Conservation (phyloP, 2,329 filamentous ascomycete genomes). For the Fusarium bulbicola region DNA sequence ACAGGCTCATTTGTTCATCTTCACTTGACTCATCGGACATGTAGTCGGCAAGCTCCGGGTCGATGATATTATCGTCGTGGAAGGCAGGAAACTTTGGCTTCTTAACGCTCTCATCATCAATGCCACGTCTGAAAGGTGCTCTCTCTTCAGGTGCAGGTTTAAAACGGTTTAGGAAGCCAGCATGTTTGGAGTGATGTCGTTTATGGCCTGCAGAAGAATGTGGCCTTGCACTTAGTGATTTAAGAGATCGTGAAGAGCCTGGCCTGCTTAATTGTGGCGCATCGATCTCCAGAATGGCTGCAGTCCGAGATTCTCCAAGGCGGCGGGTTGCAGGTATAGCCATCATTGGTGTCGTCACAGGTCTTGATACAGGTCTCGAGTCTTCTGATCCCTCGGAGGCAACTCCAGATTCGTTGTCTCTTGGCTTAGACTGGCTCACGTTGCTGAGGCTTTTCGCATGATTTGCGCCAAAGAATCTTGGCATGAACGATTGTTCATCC, state of each 20-base stretch:
- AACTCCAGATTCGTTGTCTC: conserved; percentile 52
- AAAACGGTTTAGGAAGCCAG: conserved; percentile 79
- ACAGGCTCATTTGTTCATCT: conserved; percentile 89
- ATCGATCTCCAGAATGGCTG: conserved; percentile 90
- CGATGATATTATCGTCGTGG: conserved; percentile 98
- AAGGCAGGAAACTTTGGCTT: conserved; percentile 85
- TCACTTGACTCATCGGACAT: conserved; percentile 96
- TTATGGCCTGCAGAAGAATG: conserved; percentile 80
- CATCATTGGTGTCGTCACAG: conserved; percentile 75
- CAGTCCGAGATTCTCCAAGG: conserved; percentile 80
- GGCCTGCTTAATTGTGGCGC: conserved; percentile 85
- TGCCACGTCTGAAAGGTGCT: conserved; percentile 84
- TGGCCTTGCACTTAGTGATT: conserved; percentile 76
- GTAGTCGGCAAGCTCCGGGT: conserved; percentile 93
- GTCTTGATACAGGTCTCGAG: conserved; percentile 63
- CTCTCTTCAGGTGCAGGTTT: conserved; percentile 79
- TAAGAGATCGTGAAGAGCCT: conserved; percentile 90
- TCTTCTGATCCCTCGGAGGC: conserved; percentile 56
- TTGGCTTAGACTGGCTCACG: conserved; percentile 47
- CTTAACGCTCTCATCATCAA: conserved; percentile 71
- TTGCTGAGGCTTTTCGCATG: conserved; percentile 55
- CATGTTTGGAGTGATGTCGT: conserved; percentile 84
- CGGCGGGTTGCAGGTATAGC: conserved; percentile 72
- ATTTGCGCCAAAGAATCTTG: conserved; percentile 67
- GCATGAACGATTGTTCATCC: conserved; percentile 76